phyloP scores from a whole-genome alignment of 148 eudicot species.

The Talinum fruticosum region DNA sequence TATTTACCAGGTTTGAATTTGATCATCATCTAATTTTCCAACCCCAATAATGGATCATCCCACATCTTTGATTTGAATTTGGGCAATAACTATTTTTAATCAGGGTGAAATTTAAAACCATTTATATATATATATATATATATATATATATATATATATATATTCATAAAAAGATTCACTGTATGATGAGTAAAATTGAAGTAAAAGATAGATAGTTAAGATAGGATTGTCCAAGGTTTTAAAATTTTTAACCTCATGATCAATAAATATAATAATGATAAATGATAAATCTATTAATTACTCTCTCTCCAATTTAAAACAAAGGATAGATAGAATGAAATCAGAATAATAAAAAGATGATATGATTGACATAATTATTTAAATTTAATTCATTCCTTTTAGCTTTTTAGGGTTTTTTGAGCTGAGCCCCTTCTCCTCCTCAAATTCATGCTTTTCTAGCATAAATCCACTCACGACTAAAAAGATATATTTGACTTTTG shows the following conservation, averaged over 20 bases:
- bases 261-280: too few species aligned
- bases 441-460: not conserved
- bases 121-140: too few species aligned
- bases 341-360: not conserved
- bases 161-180: not conserved
- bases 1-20: slow-evolving; percentile 14
- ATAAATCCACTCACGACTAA: not conserved
- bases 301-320: not conserved
- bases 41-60: slow-evolving; percentile 16
- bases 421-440: too few species aligned
- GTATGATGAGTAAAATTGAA: not conserved
- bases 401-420: not conserved
- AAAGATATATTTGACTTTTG: too few species aligned
- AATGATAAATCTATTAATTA: too few species aligned
- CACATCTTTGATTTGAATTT: slow-evolving; percentile 19
- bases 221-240: too few species aligned
- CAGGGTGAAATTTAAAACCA: not conserved
- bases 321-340: not conserved
- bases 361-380: not conserved
- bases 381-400: too few species aligned
- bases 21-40: slow-evolving; percentile 20
- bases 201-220: too few species aligned
- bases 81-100: not conserved
- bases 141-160: not conserved
- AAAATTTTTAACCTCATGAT: not conserved